Base-by-base conservation (phyloP, 2,329 filamentous ascomycete species). In the Ophiognomonia clavigignenti-juglandacearum region DNA sequence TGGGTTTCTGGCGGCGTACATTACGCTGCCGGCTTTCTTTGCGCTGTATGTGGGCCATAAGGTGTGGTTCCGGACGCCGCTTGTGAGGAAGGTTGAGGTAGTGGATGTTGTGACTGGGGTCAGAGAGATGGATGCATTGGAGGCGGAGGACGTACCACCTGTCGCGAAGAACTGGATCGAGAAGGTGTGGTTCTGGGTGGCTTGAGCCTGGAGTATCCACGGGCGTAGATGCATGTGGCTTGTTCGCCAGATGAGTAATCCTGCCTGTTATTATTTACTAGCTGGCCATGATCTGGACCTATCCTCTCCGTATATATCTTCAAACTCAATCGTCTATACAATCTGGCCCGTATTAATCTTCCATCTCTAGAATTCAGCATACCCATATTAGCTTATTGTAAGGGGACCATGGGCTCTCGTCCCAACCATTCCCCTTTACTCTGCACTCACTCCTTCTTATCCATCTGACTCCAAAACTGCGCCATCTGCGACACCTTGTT, bases 1-100 rank as follows among this genome's bases (percentile, higher is more conserved):
- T 5, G 72, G 72, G 56, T 93, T 93, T 57, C 50, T 84, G n/a
- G 77, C 78, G 0, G 73, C 66, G 57, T 89, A 83, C 57, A 71
- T 86, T 57, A 84, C 73, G 9, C 68, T 85, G 0, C 82, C 72
- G 38, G 77, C 74, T 54, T 86, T 86, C 62, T 54, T 81, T 2
- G 63, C 69, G 0, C 68, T 85, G 1, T 86, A 85, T 57, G 6
- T 78, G 11, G 78, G 73, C 3, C 83, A 86, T 68, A 83, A 83
- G 68, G 20, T 74, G 8, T 64, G 61, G 53, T 69, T 60, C 57
- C 64, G 72, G 24, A 78, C 74, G 2, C 63, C 66, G 3, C 65
- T 66, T 18, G 63, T 61, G 11, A 71, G 66, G 16, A 68, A 62
- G n/a, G 52, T 68, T 0, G 61, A 69, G 23, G 67, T 82, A 10